A percentile compares a stretch with the other conserved stretches of the same genome.
Evolutionary conservation across 208 protist genomes (phyloP).

Genomic region (Lotmaria passim): DNA sequence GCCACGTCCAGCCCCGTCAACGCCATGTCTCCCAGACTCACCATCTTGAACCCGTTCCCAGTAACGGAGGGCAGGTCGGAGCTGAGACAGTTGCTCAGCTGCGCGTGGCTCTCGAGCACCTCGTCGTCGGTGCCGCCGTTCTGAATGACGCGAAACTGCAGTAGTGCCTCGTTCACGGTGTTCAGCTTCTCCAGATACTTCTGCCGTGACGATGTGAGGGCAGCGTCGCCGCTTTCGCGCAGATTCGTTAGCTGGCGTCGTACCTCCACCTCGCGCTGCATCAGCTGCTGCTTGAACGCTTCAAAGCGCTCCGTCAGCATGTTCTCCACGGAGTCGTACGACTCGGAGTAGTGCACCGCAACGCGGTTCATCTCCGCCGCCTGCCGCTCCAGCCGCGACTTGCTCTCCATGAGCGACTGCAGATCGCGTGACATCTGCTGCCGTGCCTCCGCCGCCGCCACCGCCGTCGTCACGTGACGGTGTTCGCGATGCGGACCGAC

Average conservation of each 20-base stretch:
- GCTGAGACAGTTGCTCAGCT: constrained; percentile 38
- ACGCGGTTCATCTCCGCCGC: constrained; percentile 75
- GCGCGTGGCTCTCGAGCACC: constrained; percentile 56
- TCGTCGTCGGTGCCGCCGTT: constrained; percentile 69
- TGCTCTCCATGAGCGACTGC: constrained; percentile 45
- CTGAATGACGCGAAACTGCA: constrained; percentile 58
- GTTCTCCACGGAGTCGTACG: constrained; percentile 77
- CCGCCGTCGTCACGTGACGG: constrained; percentile 41
- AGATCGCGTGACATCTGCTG: constrained; percentile 66
- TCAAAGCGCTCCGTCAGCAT: constrained; percentile 77
- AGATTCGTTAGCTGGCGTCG: constrained; percentile 57
- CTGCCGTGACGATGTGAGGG: constrained; percentile 48
- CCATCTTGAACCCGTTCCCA: constrained; percentile 69
- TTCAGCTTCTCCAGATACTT: constrained; percentile 64
- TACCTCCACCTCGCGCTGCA: constrained; percentile 72
- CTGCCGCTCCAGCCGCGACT: constrained; percentile 56
- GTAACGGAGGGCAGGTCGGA: constrained; percentile 49
- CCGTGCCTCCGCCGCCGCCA: constrained; percentile 64
- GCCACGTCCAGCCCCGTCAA: constrained; percentile 51
- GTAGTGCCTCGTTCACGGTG: constrained; percentile 51
- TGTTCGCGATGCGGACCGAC: constrained; percentile 77
- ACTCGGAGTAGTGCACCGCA: constrained; percentile 53
- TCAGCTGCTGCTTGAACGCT: constrained; percentile 65
- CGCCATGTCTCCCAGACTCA: constrained; percentile 52
- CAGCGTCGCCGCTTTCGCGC: constrained; percentile 63